phyloP scores from a whole-genome alignment of 2,329 filamentous ascomycete genomes.

The Cryphonectria naterciae region DNA sequence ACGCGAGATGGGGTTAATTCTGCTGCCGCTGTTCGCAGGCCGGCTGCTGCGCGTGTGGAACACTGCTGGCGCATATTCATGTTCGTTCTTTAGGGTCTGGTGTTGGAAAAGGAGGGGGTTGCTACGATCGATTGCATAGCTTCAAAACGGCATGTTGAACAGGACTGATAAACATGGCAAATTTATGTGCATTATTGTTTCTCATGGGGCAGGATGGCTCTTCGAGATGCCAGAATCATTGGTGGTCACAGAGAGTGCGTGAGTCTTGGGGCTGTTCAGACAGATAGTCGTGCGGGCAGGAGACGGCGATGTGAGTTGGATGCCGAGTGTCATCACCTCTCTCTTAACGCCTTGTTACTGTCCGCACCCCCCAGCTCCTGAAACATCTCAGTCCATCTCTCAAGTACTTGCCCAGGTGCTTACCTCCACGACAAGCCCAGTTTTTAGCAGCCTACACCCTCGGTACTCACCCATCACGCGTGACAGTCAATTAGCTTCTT shows the following conservation, averaged over 20 bases:
- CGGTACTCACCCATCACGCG: neutral
- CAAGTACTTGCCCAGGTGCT: neutral
- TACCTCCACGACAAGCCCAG: neutral
- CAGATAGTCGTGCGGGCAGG: neutral
- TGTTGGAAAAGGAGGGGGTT: conserved; percentile 21
- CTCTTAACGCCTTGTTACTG: neutral
- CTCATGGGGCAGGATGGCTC: neutral
- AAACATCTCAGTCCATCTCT: neutral
- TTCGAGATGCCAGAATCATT: neutral
- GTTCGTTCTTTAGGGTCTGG: conserved; percentile 14
- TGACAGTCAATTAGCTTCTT: neutral
- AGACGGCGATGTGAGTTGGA: neutral
- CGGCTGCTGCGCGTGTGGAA: neutral
- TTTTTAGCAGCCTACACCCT: neutral
- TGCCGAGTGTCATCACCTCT: neutral
- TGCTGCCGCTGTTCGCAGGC: neutral
- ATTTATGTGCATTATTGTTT: conserved; percentile 24
- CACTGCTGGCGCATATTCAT: conserved; percentile 11
- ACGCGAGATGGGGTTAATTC: neutral
- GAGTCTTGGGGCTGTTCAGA: neutral
- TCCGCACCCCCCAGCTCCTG: neutral
- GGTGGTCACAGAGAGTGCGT: neutral
- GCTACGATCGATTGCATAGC: conserved; percentile 26
- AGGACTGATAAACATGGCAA: conserved; percentile 21
- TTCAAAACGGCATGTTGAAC: conserved; percentile 18